phyloP scores from a whole-genome alignment of 2,329 filamentous ascomycete species.

The Fusarium concolor region DNA sequence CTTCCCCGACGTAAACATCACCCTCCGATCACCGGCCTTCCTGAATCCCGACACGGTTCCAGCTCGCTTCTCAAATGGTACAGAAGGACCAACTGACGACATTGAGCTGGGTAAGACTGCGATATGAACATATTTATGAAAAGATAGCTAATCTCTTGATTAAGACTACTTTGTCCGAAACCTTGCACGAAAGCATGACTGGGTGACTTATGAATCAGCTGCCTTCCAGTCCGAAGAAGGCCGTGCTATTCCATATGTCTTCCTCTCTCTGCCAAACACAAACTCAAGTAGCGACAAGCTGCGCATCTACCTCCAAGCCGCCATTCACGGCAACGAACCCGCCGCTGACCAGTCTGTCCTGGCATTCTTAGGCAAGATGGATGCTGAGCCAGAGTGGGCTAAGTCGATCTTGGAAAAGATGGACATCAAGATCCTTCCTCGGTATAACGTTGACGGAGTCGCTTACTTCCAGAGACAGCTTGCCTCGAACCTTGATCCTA shows the following conservation, averaged over 20 bases:
- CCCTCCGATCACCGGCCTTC: constrained; percentile 14
- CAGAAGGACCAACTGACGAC: constrained; percentile 3
- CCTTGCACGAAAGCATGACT: constrained; percentile 8
- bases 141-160: too few species aligned
- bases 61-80: constrained; percentile 1
- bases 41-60: background rate
- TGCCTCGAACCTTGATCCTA: constrained; percentile 10
- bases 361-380: constrained; percentile 15
- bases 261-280: background rate
- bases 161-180: constrained; percentile 18
- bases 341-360: constrained; percentile 15
- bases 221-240: constrained; percentile 19
- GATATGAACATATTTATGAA: too few species aligned
- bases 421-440: constrained; percentile 24
- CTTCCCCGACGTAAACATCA: constrained; percentile 18
- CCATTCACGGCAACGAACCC: constrained; percentile 24
- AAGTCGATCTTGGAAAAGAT: constrained; percentile 16
- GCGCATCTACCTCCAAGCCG: constrained; percentile 5
- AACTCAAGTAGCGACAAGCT: constrained; percentile 2
- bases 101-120: constrained; percentile 13
- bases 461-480: constrained; percentile 24
- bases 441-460: constrained; percentile 21
- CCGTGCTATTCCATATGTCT: constrained; percentile 13
- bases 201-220: constrained; percentile 6
- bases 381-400: constrained; percentile 15